Base-by-base conservation (phyloP, 768 basidiomycete species). In the Lactarius tabidus region DNA sequence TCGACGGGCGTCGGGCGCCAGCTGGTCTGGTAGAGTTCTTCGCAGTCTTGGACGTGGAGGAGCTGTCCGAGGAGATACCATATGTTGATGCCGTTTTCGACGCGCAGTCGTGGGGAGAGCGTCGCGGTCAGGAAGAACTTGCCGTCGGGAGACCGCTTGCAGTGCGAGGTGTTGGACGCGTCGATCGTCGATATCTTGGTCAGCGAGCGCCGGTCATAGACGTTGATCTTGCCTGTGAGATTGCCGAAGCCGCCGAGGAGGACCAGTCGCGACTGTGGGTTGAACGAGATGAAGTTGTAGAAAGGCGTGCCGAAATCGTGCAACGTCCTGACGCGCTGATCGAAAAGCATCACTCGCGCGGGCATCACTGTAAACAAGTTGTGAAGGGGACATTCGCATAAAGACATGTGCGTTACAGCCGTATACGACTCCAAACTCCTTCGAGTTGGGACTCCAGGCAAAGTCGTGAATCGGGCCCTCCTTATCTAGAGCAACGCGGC, bases 401-500 rank as follows among this genome's bases (percentile, higher is more conserved):
- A 26, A 61, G 10, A 10, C 43, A 45, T 36, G 12, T 5, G 4
- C 84, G 93, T 75, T 71, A 96, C 95, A 99, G 72, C 97, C 96
- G 73, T 98, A 98, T 31, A 94, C 90, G 41, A 98, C 95, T 55
- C 87, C 88, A 73, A 99, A 99, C 76, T 99, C 97, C 76, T 95
- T 93, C 58, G 93, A 93, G 71, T 93, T 95, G 9, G 97, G 94
- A 69, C 88, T 94, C 97, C 97, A 99, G 18, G 85, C 78, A 66
- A 96, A 97, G 74, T 98, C 97, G 72, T 97, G 95, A 67, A 99
- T 93, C 1, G 95, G 95, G 1, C 97, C 97, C 67, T 98, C 96
- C 79, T 97, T 98, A 78, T 97, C 95, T 70, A 92, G 78, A 1
- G 82, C 79, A 31, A 98, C 90, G 33, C 93, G 82, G 73, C 92